Evolutionary conservation across 2,329 filamentous ascomycete genomes (phyloP), one percentile per base, ranked within the genome.

Genomic region (Tolypocladium paradoxum): DNA sequence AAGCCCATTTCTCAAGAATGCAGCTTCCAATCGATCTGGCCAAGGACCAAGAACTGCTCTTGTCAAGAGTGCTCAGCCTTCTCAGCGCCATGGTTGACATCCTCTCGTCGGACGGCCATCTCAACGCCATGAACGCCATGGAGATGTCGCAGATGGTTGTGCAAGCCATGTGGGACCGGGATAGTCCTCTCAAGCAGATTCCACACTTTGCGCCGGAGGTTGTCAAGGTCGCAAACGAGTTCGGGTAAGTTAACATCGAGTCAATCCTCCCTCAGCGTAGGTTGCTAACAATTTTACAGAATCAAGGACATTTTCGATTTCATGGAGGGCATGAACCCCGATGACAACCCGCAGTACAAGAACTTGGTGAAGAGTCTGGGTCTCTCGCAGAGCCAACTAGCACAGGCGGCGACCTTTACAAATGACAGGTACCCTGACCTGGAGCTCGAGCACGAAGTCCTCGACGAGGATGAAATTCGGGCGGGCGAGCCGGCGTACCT

Each of bases 101-200:
- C 18, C 79, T 99, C 36, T 96, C 90, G 11, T 96, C 91, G 0
- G 91, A 99, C 62, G 93, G 92, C 16, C 90, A 96, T 63, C 79
- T 99, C 57, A 99, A 99, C 66, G 92, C 93, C 55, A 95, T 96
- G 85, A 91, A 87, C 63, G 93, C 93, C 31, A 99, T 99, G 92
- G 93, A 99, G 69, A 90, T 99, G 81, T 95, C 89, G 14, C 93
- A 99, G 67, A 99, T 99, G 93, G 89, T 95, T 51, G 91, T 99
- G 3, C 93, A 99, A 72, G 91, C 87, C 49, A 96, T 97, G 89
- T 99, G 93, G 93, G 92, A 99, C 72, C 87, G 91, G 54, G 93
- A 99, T 69, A 95, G 88, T 63, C 91, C 93, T 38, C 79, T 99
- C 60, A 96, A 96, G 75, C 93, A 99, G 71, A 96, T 99, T 64